These are phyloP conservation scores for Ambrosiella xylebori DNA, from an alignment of 2,329 filamentous ascomycete genomes.

Conservation along the genomic window DNA sequence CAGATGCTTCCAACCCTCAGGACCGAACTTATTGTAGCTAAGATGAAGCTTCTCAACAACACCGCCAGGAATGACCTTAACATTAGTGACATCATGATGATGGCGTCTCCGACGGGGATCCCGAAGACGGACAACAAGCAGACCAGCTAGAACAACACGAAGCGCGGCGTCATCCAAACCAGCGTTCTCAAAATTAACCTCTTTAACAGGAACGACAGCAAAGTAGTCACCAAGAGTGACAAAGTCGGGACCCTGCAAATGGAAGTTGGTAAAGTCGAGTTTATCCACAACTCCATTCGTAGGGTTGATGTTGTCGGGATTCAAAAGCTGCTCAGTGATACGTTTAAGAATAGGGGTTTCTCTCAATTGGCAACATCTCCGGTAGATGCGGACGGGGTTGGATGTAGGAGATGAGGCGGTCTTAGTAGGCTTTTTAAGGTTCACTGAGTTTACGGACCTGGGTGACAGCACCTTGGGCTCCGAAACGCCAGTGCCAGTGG, in stretches of 20 bases:
- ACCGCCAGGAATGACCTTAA: constrained; percentile 38
- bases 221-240: constrained; percentile 84
- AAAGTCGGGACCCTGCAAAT: constrained; percentile 67
- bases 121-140: constrained; percentile 61
- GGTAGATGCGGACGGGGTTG: constrained; percentile 82
- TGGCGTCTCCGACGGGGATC: constrained; percentile 27
- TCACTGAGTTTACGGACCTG: constrained; percentile 25
- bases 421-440: constrained; percentile 21
- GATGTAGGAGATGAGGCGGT: constrained; percentile 47
- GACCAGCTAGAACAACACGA: constrained; percentile 67
- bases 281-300: constrained; percentile 62
- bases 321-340: constrained; percentile 72
- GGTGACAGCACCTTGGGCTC: constrained; percentile 2
- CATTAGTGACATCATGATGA: constrained; percentile 17
- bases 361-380: constrained; percentile 81
- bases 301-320: constrained; percentile 45
- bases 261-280: constrained; percentile 70
- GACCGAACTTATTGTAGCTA: constrained; percentile 81
- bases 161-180: constrained; percentile 75
- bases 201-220: constrained; percentile 78
- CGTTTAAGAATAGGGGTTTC: constrained; percentile 86
- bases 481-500: not conserved
- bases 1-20: constrained; percentile 81
- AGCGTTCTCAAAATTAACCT: constrained; percentile 73
- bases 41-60: constrained; percentile 74